Conservation (phyloP, 306 rosid genomes). For the Abrus pulchellus region DNA sequence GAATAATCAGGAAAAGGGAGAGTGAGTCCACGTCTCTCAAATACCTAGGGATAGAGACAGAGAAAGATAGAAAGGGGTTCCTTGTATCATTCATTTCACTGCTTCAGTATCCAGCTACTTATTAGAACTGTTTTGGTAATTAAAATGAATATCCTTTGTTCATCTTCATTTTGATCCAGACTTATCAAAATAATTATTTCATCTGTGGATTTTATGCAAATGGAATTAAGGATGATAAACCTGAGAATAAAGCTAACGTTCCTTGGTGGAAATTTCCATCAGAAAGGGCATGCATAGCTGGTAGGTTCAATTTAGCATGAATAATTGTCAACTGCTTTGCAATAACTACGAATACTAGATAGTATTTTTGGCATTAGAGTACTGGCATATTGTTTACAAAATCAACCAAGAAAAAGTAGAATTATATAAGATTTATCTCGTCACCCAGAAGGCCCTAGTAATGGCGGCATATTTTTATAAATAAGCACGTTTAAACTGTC, state of each 20-base stretch:
- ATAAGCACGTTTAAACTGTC: background rate
- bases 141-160: too few species aligned
- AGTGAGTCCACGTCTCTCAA: background rate
- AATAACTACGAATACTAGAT: background rate
- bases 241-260: slow-evolving; percentile 17
- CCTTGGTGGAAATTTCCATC: background rate
- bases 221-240: background rate
- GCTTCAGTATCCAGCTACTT: too few species aligned
- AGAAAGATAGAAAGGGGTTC: background rate
- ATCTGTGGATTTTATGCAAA: background rate
- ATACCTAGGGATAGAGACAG: background rate
- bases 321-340: slow-evolving; percentile 12
- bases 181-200: background rate
- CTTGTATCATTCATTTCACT: background rate
- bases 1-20: background rate
- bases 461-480: background rate
- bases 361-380: background rate
- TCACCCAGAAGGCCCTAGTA: background rate
- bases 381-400: slow-evolving; percentile 3
- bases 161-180: too few species aligned
- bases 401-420: background rate
- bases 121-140: too few species aligned
- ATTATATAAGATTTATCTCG: background rate
- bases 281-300: background rate
- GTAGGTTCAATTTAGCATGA: slow-evolving; percentile 25